Conservation (phyloP, 2,329 filamentous ascomycete species). For the Aspergillus sp. region DNA sequence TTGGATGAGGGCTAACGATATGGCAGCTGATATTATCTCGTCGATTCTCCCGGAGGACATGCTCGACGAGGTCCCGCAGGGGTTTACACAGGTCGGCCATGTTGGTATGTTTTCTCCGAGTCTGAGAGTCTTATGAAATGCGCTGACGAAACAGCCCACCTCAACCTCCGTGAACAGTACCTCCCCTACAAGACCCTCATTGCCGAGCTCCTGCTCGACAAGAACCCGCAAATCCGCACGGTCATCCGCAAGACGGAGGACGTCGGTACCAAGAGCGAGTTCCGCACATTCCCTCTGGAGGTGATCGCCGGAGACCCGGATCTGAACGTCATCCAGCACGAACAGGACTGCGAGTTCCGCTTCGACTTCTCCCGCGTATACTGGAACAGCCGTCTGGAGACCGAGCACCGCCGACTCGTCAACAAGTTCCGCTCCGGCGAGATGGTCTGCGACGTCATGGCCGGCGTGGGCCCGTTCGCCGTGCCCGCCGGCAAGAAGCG, state of each 20-base stretch:
- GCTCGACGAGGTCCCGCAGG: constrained; percentile 76
- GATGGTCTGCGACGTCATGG: constrained; percentile 95
- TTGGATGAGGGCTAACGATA: constrained; percentile 4
- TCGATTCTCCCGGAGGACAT: constrained; percentile 78
- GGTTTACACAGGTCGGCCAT: constrained; percentile 87
- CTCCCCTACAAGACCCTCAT: constrained; percentile 84
- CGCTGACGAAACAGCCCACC: constrained; percentile 61
- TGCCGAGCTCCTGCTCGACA: constrained; percentile 82
- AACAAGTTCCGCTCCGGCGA: constrained; percentile 76
- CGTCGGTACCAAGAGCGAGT: constrained; percentile 81
- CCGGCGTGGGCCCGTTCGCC: constrained; percentile 92
- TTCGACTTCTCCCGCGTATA: constrained; percentile 98
- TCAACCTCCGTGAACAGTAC: constrained; percentile 84
- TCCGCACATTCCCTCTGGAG: constrained; percentile 90
- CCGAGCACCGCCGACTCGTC: constrained; percentile 81
- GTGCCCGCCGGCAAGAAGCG: constrained; percentile 85
- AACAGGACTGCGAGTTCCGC: constrained; percentile 80
- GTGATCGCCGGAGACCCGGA: constrained; percentile 79
- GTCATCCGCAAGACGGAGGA: constrained; percentile 96
- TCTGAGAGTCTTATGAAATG: neutral
- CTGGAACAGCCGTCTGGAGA: constrained; percentile 92
- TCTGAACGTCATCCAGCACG: constrained; percentile 76
- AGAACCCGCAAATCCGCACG: constrained; percentile 76
- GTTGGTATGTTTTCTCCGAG: constrained; percentile 63
- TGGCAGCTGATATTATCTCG: constrained; percentile 73